Conservation (phyloP, 345 rosid genomes). For the Eucalyptus leucophloia region DNA sequence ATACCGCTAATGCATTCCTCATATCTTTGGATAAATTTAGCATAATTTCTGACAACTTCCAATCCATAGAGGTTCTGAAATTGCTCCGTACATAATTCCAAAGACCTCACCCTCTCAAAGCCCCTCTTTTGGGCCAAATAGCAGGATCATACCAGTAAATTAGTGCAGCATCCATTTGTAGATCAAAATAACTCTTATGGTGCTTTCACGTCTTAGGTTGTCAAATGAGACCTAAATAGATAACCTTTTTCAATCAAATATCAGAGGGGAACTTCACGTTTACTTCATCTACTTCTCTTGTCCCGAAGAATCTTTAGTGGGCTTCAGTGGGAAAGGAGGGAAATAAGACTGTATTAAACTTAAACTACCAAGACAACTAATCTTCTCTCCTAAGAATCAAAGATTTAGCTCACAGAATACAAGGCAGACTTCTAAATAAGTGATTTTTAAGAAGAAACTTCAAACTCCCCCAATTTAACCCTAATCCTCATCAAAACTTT, state of each 20-base stretch:
- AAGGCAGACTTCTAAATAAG: neutral
- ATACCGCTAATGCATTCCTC: neutral
- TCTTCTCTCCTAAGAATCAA: neutral
- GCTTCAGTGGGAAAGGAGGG: neutral
- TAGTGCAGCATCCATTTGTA: neutral
- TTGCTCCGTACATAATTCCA: neutral
- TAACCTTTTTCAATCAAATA: neutral
- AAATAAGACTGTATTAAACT: neutral
- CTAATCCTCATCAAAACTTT: neutral
- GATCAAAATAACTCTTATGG: neutral
- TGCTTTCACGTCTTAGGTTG: neutral
- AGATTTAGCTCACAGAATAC: neutral
- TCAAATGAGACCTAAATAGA: neutral
- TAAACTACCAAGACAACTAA: neutral
- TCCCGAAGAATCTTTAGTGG: neutral
- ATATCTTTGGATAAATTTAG: neutral
- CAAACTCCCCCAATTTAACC: neutral
- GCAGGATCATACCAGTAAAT: neutral
- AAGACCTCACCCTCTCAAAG: neutral
- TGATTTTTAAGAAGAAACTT: neutral
- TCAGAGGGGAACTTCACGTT: neutral
- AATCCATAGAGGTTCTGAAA: neutral
- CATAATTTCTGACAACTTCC: neutral
- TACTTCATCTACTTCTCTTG: neutral
- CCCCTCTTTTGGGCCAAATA: neutral